A percentile compares a stretch with the other conserved stretches of the same genome.
Conservation (phyloP, 2,329 filamentous ascomycete species). For the Trichoderma cornu-damae region DNA sequence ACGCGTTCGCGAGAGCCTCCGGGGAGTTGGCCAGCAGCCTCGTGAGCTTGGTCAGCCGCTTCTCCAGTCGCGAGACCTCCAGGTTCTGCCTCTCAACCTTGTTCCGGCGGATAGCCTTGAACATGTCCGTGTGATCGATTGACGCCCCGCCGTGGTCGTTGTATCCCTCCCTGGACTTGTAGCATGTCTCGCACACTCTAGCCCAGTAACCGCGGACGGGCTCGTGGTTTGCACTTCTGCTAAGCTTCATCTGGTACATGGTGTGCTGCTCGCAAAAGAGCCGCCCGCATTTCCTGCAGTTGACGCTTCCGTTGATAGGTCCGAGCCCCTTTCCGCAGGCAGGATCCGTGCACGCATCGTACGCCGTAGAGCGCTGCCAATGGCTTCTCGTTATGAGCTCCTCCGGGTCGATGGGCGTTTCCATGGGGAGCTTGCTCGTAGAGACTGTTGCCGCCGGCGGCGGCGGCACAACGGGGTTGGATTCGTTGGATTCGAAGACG, state of each 20-base stretch:
- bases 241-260: conserved; percentile 99
- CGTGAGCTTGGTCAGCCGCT: conserved; percentile 84
- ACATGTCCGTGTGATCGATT: conserved; percentile 66
- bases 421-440: conserved; percentile 39
- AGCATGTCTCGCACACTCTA: conserved; percentile 96
- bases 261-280: conserved; percentile 97
- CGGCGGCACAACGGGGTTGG: conserved; percentile 37
- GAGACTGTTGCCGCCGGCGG: conserved; percentile 25
- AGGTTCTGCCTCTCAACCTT: conserved; percentile 79
- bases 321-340: conserved; percentile 76
- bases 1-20: conserved; percentile 50
- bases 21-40: conserved; percentile 73
- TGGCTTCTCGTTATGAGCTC: conserved; percentile 82
- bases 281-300: conserved; percentile 88
- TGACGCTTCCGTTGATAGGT: conserved; percentile 74
- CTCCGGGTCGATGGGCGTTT: conserved; percentile 65
- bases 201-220: conserved; percentile 89
- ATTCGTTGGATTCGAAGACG: conserved; percentile 88
- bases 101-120: conserved; percentile 65
- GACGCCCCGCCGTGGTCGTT: conserved; percentile 76
- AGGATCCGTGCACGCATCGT: conserved; percentile 82
- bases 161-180: conserved; percentile 92
- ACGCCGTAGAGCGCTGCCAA: conserved; percentile 73
- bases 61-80: conserved; percentile 85
- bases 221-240: conserved; percentile 81